These are phyloP conservation scores for Adansonia madagascariensis DNA, from an alignment of 441 rosid species.

Conservation along the genomic window DNA sequence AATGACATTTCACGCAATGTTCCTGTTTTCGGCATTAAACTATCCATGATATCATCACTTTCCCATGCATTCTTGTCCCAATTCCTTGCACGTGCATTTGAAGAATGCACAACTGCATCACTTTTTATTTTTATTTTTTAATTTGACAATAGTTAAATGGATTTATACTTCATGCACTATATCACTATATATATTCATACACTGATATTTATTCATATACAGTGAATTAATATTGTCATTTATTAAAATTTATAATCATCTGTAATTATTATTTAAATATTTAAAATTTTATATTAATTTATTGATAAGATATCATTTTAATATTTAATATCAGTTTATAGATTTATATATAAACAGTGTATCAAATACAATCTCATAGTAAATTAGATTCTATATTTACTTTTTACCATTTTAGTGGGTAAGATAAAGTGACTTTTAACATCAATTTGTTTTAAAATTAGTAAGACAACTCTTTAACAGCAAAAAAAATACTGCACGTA, in stretches of 20 bases:
- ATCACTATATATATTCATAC: no score
- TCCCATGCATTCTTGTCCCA: constrained; percentile 17
- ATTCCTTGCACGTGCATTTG: constrained; percentile 12
- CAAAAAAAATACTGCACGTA: no score
- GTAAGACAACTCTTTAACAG: no score
- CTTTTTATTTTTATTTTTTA: not conserved
- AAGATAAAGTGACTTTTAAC: not conserved
- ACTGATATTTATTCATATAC: no score
- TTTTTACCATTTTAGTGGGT: not conserved
- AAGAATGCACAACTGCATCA: not conserved
- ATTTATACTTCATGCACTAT: no score
- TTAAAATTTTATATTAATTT: no score
- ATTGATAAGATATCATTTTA: no score
- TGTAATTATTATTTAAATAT: no score
- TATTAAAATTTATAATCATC: no score
- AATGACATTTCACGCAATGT: constrained; percentile 10
- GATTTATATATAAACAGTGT: no score
- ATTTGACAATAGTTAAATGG: not conserved
- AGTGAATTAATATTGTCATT: no score
- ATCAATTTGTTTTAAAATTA: not conserved
- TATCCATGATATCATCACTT: constrained; percentile 13
- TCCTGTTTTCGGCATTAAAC: constrained; percentile 3
- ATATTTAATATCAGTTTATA: no score
- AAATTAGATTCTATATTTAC: not conserved
- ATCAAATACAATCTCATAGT: not conserved